phyloP scores from a whole-genome alignment of 2,329 filamentous ascomycete species.

The Penicillium sp. region DNA sequence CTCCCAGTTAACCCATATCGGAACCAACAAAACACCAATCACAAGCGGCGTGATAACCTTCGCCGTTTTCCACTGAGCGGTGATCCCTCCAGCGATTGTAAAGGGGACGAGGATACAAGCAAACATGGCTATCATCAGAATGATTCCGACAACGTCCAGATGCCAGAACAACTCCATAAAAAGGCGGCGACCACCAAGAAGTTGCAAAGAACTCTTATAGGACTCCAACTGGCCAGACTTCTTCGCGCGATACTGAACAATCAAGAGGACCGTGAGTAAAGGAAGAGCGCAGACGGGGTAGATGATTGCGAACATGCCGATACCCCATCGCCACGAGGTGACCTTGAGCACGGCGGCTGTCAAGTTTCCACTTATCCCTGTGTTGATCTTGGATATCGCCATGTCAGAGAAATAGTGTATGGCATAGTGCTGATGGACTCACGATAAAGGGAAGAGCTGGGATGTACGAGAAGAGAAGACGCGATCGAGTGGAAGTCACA shows the following conservation, averaged over 20 bases:
- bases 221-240: constrained; percentile 47
- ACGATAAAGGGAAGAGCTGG: constrained; percentile 55
- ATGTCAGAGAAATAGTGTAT: neutral
- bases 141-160: constrained; percentile 51
- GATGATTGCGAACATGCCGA: constrained; percentile 62
- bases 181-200: constrained; percentile 39
- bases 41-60: constrained; percentile 51
- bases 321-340: constrained; percentile 59
- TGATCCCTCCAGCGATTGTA: constrained; percentile 52
- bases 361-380: constrained; percentile 60
- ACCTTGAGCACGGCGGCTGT: constrained; percentile 47
- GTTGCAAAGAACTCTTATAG: constrained; percentile 45
- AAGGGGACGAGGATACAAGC: constrained; percentile 54
- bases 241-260: constrained; percentile 52
- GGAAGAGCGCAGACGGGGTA: constrained; percentile 56
- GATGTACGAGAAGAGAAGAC: constrained; percentile 63
- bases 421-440: constrained; percentile 8
- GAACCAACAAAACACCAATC: constrained; percentile 49
- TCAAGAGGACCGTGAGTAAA: constrained; percentile 44
- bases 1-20: constrained; percentile 55
- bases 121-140: constrained; percentile 51
- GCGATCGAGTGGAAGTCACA: constrained; percentile 58
- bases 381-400: constrained; percentile 46
- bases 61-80: constrained; percentile 49
- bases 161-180: constrained; percentile 52